phyloP scores from a whole-genome alignment of 805 yeast genomes.

The Wickerhamomyces silvicola region DNA sequence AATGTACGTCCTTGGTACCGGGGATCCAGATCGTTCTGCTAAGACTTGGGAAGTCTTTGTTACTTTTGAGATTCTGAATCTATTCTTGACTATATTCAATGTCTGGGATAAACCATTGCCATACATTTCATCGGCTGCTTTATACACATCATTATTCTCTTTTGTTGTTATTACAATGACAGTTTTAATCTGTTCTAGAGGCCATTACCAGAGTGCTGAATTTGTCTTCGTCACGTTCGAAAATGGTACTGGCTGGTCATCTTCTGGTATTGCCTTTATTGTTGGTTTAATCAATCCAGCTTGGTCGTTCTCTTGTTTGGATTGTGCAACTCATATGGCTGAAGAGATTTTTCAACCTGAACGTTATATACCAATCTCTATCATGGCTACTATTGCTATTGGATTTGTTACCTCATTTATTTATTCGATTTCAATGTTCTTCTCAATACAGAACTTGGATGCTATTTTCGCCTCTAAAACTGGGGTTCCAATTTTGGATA shows the following conservation, averaged over 20 bases:
- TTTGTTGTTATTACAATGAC: conserved; percentile 46
- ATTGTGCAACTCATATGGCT: conserved; percentile 67
- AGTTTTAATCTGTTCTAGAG: conserved; percentile 43
- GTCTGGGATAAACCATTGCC: conserved; percentile 46
- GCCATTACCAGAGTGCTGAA: conserved; percentile 40
- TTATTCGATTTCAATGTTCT: conserved; percentile 49
- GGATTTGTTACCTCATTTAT: conserved; percentile 52
- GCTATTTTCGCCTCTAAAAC: conserved; percentile 40
- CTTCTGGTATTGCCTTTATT: conserved; percentile 51
- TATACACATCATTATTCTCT: conserved; percentile 45
- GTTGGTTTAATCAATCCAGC: conserved; percentile 60
- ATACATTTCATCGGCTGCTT: conserved; percentile 36
- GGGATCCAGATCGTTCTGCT: conserved; percentile 27
- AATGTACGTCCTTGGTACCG: conserved; percentile 32
- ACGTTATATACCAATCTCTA: conserved; percentile 50
- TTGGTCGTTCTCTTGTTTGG: conserved; percentile 62
- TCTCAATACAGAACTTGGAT: conserved; percentile 45
- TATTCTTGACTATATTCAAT: conserved; percentile 37
- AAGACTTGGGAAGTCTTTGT: conserved; percentile 49
- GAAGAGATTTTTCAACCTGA: conserved; percentile 53
- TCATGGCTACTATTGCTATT: conserved; percentile 53
- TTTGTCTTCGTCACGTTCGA: conserved; percentile 49
- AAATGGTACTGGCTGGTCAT: conserved; percentile 53
- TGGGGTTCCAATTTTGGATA: conserved; percentile 56
- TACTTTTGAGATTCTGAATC: conserved; percentile 38